Evolutionary conservation across 1,284 basidiomycete species (phyloP).

Genomic region (Rhodofomes roseus): DNA sequence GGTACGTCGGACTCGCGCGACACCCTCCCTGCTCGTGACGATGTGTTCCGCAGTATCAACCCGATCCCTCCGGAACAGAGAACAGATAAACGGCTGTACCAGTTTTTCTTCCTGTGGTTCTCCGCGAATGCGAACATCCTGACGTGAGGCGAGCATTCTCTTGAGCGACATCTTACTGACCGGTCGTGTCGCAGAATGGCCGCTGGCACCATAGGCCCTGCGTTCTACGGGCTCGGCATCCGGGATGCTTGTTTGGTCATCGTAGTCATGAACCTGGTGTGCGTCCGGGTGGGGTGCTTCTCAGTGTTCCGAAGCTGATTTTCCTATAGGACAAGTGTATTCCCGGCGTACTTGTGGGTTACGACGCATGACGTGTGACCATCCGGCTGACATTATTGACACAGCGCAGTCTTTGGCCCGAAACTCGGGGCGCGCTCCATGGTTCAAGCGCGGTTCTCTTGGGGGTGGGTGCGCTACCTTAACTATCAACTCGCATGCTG

Average conservation of each 20-base stretch:
- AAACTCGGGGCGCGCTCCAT: conserved; percentile 60
- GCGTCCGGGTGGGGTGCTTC: conserved; percentile 17
- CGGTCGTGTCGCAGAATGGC: conserved; percentile 34
- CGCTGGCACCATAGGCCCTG: conserved; percentile 55
- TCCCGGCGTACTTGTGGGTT: conserved; percentile 54
- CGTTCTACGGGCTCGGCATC: conserved; percentile 53
- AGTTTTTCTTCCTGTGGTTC: conserved; percentile 40
- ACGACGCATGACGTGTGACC: neutral
- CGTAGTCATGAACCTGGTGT: conserved; percentile 53
- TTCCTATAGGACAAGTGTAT: conserved; percentile 18
- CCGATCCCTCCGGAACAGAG: conserved; percentile 30
- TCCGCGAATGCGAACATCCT: conserved; percentile 57
- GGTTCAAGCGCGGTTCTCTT: conserved; percentile 57
- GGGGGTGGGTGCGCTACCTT: conserved; percentile 32
- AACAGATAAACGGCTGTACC: conserved; percentile 33
- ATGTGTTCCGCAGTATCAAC: conserved; percentile 23
- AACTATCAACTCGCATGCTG: neutral
- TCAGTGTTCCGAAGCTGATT: neutral
- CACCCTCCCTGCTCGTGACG: no score
- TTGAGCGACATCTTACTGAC: neutral
- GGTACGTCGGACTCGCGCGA: conserved; percentile 15
- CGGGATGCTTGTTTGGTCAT: conserved; percentile 48
- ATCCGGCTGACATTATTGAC: neutral
- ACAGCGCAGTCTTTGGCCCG: conserved; percentile 55
- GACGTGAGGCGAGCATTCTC: conserved; percentile 28